Base-by-base conservation (phyloP, 1,139 yeast genomes). In the Taphrina confusa region DNA sequence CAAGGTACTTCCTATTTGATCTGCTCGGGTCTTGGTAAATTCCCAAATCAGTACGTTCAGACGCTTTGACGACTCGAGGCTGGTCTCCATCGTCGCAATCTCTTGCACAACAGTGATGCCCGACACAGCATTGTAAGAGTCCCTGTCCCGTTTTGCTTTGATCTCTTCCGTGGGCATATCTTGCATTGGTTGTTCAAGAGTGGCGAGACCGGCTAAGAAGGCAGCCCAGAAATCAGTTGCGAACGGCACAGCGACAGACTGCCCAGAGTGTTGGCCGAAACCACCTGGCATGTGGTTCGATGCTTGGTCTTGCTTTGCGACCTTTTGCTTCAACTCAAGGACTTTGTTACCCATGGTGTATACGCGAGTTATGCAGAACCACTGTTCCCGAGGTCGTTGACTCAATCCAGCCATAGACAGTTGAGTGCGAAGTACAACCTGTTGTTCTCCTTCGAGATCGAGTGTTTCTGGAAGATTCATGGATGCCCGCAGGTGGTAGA, bases 171-270 rank as follows among this genome's bases (percentile, higher is more conserved):
- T n/a, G 30, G 39, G 30, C 1, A 37, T 8, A 30, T 42, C 25
- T 12, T 50, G 56, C 12, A 37, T 8, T 1, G 45, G 30, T n/a
- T 30, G 23, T 14, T 50, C 46, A 16, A 57, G 31, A 18, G 45
- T 44, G 5, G 55, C 46, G 16, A 60, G 51, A 33, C 62, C 62
- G n/a, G 61, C 51, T 18, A 60, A 39, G 44, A 60, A 60, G 4
- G 61, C 57, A 9, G 62, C 62, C 62, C 62, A 60, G 47, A 60
- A 60, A 42, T 56, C 61, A 9, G 61, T 57, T 2, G 62, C 62
- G 27, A 56, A 60, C 18, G 62, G 62, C n/a, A 60, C 47, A 2
- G 46, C 51, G 3, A 37, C 54, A 16, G 34, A 33, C 12, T 37
- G 58, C 14, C 57, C 57, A 18, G 4, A 14, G 28, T 31, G 33